Percentiles rank a stretch among this genome's conserved stretches.
Evolutionary conservation across 176 grass and related monocot genomes (phyloP).

Genomic region (Triticum turgidum): DNA sequence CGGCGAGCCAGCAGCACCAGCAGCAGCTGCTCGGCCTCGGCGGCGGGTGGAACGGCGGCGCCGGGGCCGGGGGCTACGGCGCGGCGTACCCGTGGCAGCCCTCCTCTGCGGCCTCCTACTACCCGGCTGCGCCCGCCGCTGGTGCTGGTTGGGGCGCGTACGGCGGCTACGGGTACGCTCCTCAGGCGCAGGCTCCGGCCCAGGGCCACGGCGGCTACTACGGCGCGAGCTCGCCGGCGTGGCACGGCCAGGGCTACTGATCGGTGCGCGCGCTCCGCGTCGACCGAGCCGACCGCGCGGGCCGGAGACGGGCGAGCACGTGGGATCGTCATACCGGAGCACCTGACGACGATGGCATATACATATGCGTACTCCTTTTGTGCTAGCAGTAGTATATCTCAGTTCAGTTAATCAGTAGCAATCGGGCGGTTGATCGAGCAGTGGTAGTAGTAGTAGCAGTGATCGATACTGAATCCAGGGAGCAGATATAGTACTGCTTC

Average conservation of each 20-base stretch:
- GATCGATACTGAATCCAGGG: too few relatives aligned
- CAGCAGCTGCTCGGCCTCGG: neutral
- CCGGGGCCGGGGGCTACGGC: neutral
- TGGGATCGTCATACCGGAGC: neutral
- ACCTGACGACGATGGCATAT: neutral
- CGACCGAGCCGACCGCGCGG: neutral
- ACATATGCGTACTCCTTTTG: neutral
- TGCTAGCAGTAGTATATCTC: neutral
- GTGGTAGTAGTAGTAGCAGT: neutral
- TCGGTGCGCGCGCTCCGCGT: too few relatives aligned
- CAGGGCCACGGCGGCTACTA: neutral
- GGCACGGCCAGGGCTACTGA: conserved; percentile 6
- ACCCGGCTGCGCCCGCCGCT: neutral
- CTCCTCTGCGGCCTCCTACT: neutral
- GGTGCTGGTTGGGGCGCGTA: neutral
- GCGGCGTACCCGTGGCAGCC: neutral
- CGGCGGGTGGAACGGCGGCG: neutral
- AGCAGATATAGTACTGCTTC: neutral
- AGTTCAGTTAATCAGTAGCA: neutral
- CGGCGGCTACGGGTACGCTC: neutral
- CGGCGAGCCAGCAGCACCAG: neutral
- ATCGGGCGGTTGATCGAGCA: neutral
- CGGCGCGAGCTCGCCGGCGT: neutral
- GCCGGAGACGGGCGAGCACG: too few relatives aligned
- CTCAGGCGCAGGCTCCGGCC: neutral